Conservation (phyloP, 2,329 filamentous ascomycete genomes). For the Trichoderma brevicompactum region DNA sequence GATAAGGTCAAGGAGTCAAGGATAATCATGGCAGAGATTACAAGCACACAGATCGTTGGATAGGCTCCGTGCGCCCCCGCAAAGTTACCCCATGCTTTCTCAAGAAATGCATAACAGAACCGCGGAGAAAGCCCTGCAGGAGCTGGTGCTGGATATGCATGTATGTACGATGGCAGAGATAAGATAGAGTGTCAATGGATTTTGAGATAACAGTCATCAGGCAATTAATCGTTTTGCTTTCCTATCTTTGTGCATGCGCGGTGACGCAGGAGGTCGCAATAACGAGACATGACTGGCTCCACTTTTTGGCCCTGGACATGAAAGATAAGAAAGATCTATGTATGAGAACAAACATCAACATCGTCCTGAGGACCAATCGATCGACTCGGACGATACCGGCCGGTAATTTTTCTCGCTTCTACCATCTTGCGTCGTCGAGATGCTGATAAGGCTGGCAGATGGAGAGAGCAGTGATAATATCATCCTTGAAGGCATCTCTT, state of each 20-base stretch:
- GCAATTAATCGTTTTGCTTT: not conserved
- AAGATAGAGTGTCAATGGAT: conserved; percentile 9
- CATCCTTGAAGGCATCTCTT: not conserved
- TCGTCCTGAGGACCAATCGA: no score
- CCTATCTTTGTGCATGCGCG: conserved; percentile 5
- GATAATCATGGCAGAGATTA: no score
- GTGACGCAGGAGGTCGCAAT: not conserved
- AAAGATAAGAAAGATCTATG: not conserved
- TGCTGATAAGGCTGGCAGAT: not conserved
- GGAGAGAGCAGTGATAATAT: not conserved
- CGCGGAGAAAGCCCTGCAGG: not conserved
- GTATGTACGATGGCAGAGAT: conserved; percentile 1
- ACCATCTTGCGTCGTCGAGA: not conserved
- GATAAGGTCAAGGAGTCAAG: conserved; percentile 20
- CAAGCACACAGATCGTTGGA: not conserved
- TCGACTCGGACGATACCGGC: not conserved
- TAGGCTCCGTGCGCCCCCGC: not conserved
- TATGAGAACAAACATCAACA: no score
- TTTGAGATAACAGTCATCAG: conserved; percentile 18
- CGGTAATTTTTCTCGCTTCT: not conserved
- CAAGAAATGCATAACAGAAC: not conserved
- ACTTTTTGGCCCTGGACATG: not conserved
- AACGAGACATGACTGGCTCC: not conserved
- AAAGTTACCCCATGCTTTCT: conserved; percentile 15
- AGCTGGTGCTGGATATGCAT: not conserved